Conservation (phyloP, 2,329 filamentous ascomycete species). For the Fusarium cicatricum region DNA sequence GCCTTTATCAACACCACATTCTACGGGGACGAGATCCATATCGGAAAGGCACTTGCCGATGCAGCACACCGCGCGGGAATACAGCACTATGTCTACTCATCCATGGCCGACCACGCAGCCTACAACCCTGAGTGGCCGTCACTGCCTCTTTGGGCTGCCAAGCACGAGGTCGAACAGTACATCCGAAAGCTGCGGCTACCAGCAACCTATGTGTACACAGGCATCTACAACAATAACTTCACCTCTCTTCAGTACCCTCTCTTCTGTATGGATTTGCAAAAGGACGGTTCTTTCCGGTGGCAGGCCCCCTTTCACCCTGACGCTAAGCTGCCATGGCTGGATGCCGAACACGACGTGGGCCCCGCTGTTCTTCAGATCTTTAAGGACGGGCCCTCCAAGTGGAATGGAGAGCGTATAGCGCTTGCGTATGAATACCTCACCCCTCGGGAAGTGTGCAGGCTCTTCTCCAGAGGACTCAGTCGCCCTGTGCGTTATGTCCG, state of each 20-base stretch:
- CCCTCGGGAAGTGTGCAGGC: slow-evolving; percentile 80
- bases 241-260: slow-evolving; percentile 91
- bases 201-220: slow-evolving; percentile 93
- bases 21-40: slow-evolving; percentile 91
- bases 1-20: slow-evolving; percentile 99
- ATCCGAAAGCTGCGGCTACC: slow-evolving; percentile 82
- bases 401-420: slow-evolving; percentile 81
- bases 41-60: slow-evolving; percentile 87
- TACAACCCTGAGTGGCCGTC: slow-evolving; percentile 81
- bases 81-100: slow-evolving; percentile 94
- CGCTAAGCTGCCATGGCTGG: slow-evolving; percentile 90
- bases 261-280: slow-evolving; percentile 91
- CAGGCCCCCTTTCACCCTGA: slow-evolving; percentile 92
- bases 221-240: slow-evolving; percentile 99
- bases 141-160: slow-evolving; percentile 89
- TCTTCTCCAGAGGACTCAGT: slow-evolving; percentile 80
- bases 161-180: slow-evolving; percentile 93
- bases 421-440: slow-evolving; percentile 91
- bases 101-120: slow-evolving; percentile 92
- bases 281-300: slow-evolving; percentile 89
- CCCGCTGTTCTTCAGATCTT: slow-evolving; percentile 92
- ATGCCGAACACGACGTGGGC: slow-evolving; percentile 95
- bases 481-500: slow-evolving; percentile 81
- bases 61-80: slow-evolving; percentile 86
- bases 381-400: slow-evolving; percentile 88